Percentiles rank a stretch among this genome's conserved stretches.
Evolutionary conservation across 2,329 filamentous ascomycete species (phyloP).

Genomic region (Sclerotinia glacialis): DNA sequence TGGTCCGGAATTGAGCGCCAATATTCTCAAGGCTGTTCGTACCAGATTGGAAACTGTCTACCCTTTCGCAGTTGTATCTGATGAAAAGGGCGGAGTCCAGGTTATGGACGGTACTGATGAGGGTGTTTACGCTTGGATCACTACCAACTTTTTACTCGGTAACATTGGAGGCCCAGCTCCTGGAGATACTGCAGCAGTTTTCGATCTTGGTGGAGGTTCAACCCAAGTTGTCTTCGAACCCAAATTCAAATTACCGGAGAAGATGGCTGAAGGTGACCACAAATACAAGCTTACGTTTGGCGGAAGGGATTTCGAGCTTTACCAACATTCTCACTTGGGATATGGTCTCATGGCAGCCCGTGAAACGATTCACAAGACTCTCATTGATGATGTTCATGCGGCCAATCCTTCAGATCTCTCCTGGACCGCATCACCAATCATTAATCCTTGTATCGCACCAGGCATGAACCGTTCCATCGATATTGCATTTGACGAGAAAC

Average conservation of each 20-base stretch:
- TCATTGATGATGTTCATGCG: constrained; percentile 70
- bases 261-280: constrained; percentile 85
- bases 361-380: constrained; percentile 73
- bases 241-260: constrained; percentile 86
- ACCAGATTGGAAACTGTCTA: constrained; percentile 80
- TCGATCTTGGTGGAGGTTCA: constrained; percentile 93
- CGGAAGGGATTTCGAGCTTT: constrained; percentile 85
- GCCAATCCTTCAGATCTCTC: constrained; percentile 57
- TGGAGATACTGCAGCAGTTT: constrained; percentile 86
- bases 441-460: constrained; percentile 83
- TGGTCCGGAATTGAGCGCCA: constrained; percentile 74
- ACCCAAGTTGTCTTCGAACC: constrained; percentile 99
- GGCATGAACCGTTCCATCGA: constrained; percentile 73
- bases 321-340: constrained; percentile 96
- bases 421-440: constrained; percentile 69
- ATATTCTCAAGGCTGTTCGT: constrained; percentile 83
- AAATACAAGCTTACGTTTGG: constrained; percentile 92
- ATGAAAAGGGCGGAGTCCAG: constrained; percentile 80
- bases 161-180: constrained; percentile 94
- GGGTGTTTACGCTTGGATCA: constrained; percentile 98
- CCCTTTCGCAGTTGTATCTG: constrained; percentile 89
- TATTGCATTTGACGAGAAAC: constrained; percentile 64
- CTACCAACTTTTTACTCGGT: constrained; percentile 94
- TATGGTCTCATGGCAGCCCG: constrained; percentile 96
- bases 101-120: constrained; percentile 98